A percentile compares a stretch with the other conserved stretches of the same genome.
phyloP scores from a whole-genome alignment of 2,329 filamentous ascomycete genomes.

The Trichoderma pleuroti region DNA sequence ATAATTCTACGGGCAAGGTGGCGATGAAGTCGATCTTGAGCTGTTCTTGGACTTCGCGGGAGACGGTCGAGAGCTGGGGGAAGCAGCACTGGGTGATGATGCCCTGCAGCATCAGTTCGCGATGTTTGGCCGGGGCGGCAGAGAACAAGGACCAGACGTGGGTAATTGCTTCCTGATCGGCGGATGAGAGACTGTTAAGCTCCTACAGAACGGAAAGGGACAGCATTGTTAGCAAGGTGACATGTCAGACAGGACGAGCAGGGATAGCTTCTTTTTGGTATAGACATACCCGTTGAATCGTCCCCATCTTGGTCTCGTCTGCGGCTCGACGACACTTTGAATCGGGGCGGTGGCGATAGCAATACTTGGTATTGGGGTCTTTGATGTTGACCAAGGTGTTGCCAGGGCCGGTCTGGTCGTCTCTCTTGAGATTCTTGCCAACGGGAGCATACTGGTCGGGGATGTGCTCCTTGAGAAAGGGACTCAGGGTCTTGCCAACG shows the following conservation, averaged over 20 bases:
- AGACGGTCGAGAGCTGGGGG: slow-evolving; percentile 90
- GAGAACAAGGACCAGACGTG: slow-evolving; percentile 99
- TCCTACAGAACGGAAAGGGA: slow-evolving; percentile 49
- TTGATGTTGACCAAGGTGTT: slow-evolving; percentile 35
- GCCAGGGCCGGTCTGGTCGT: slow-evolving; percentile 21
- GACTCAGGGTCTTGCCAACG: slow-evolving; percentile 74
- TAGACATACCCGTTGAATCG: slow-evolving; percentile 78
- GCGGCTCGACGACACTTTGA: slow-evolving; percentile 89
- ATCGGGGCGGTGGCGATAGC: slow-evolving; percentile 91
- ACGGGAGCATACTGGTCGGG: slow-evolving; percentile 82
- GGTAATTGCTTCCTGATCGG: slow-evolving; percentile 91
- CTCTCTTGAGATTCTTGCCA: slow-evolving; percentile 50
- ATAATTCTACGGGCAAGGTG: slow-evolving; percentile 83
- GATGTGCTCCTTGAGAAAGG: slow-evolving; percentile 88
- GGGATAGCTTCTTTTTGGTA: slow-evolving; percentile 30
- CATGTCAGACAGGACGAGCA: background rate
- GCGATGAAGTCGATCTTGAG: slow-evolving; percentile 96
- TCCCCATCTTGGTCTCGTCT: slow-evolving; percentile 94
- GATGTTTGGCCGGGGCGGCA: slow-evolving; percentile 86
- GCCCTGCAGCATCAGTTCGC: slow-evolving; percentile 93
- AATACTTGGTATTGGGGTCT: slow-evolving; percentile 81
- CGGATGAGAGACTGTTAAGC: slow-evolving; percentile 74
- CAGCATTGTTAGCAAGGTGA: slow-evolving; percentile 9
- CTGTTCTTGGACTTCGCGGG: slow-evolving; percentile 84
- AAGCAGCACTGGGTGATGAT: slow-evolving; percentile 97